Evolutionary conservation across 2,329 filamentous ascomycete genomes (phyloP).

Genomic region (Verticillium klebahnii): DNA sequence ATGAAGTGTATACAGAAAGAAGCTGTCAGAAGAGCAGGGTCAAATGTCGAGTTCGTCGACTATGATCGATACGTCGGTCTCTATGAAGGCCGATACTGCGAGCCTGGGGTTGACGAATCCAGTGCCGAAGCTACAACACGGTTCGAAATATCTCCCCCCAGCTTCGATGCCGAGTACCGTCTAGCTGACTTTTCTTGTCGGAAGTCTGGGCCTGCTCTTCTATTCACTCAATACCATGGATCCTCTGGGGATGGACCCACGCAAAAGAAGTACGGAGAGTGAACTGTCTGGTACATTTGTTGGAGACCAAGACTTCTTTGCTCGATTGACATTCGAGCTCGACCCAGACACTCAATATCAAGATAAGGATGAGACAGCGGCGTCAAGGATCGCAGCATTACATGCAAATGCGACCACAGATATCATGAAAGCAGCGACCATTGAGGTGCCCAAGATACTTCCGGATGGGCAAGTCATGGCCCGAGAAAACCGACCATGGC

Average conservation of each 20-base stretch:
- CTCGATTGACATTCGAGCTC: too few relatives aligned
- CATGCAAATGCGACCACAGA: too few relatives aligned
- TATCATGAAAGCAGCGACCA: neutral
- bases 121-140: neutral
- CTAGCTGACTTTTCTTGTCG: too few relatives aligned
- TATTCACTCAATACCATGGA: constrained; percentile 13
- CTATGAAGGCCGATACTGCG: constrained; percentile 4
- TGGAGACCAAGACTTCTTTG: too few relatives aligned
- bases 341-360: too few relatives aligned
- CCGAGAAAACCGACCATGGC: too few relatives aligned
- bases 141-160: neutral
- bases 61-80: constrained; percentile 4
- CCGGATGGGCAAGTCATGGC: constrained; percentile 2
- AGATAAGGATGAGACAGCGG: too few relatives aligned
- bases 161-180: too few relatives aligned
- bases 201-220: constrained; percentile 10
- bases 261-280: constrained; percentile 9
- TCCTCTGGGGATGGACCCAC: constrained; percentile 11
- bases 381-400: too few relatives aligned
- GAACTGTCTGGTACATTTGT: neutral
- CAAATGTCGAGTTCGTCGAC: constrained; percentile 3
- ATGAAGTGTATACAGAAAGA: neutral
- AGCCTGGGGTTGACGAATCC: constrained; percentile 4
- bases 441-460: constrained; percentile 3
- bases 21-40: constrained; percentile 2